These are phyloP conservation scores for Pneumocystis wakefieldiae DNA, from an alignment of 1,139 yeast genomes.

Conservation along the genomic window DNA sequence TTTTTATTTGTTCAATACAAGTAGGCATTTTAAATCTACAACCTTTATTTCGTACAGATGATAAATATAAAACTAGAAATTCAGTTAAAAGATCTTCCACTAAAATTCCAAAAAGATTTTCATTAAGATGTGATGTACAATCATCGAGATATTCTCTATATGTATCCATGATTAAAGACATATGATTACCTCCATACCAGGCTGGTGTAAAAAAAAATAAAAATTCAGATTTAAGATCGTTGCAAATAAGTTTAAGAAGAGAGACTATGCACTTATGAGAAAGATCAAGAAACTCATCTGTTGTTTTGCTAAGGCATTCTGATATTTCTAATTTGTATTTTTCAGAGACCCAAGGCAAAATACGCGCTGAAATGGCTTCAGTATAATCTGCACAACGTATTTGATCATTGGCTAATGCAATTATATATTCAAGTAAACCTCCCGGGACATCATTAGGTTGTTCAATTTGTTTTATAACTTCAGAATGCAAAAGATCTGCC, in stretches of 20 bases:
- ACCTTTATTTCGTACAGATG: constrained; percentile 29
- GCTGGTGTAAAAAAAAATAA: constrained; percentile 34
- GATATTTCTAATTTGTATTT: constrained; percentile 45
- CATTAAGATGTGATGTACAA: constrained; percentile 38
- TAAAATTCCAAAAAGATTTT: constrained; percentile 37
- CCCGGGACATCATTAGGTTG: constrained; percentile 45
- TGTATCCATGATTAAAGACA: constrained; percentile 24
- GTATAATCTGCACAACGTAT: constrained; percentile 70
- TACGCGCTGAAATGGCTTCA: constrained; percentile 55
- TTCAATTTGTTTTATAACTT: constrained; percentile 31
- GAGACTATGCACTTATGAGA: constrained; percentile 56
- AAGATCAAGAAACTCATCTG: constrained; percentile 62
- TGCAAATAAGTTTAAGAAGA: constrained; percentile 51
- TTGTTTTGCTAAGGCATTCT: constrained; percentile 43
- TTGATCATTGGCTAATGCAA: constrained; percentile 79
- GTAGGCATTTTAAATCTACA: constrained; percentile 7
- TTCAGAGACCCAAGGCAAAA: constrained; percentile 50
- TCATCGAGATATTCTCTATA: constrained; percentile 27
- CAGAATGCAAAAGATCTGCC: constrained; percentile 36
- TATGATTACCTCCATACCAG: constrained; percentile 26
- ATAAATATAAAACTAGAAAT: constrained; percentile 33
- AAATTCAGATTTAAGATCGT: constrained; percentile 44
- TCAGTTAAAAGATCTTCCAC: constrained; percentile 39
- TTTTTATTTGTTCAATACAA: constrained; percentile 11
- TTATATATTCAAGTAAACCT: constrained; percentile 65